Evolutionary conservation across 257 asterid genomes (phyloP), one percentile per base, ranked within the genome.

Genomic region (Solanum dulcamara): DNA sequence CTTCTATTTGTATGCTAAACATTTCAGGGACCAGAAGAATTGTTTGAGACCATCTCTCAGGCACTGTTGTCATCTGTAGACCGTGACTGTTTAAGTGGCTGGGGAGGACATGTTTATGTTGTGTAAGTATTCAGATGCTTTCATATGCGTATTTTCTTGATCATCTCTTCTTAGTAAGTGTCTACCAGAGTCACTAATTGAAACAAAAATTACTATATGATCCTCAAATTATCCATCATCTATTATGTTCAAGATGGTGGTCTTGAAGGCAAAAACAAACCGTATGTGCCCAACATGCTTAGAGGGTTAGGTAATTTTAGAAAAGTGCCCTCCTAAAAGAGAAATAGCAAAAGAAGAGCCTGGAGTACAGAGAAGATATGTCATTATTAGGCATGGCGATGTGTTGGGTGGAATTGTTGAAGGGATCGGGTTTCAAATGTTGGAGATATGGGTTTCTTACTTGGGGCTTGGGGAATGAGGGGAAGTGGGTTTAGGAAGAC

Each of bases 101-200:
- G 98, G 99, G 99, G 98, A 88, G 99, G 99, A n/a, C 99, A 96
- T 77, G 98, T 92, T 80, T 94, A 93, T 85, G 93, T 95, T 17
- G 98, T 95, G 98, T 94, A 93, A 91, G 98, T 60, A 53, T 85
- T 74, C 42, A 10, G n/a, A 24, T 83, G 85, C 46, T 48, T 33
- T 32, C 64, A 48, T 28, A 79, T 48, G 42, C 64, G n/a, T 50
- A 48, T 79, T 48, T 48, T 50, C 10, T 79, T 46, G n/a, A 28
- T 79, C 11, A 48, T 79, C 28, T 79, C 30, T 48, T 33, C 60
- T 48, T 79, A 75, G 24, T 26, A 44, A 75, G 50, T 77, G 37
- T 77, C 82, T 7, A 44, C 4, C 8, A 1, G 64, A 79, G 44
- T 48, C 64, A 17, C 40, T 79, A 22, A 17, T 18, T 7, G 44